Base-by-base conservation (phyloP, 257 asterid species). In the Mentha longifolia region DNA sequence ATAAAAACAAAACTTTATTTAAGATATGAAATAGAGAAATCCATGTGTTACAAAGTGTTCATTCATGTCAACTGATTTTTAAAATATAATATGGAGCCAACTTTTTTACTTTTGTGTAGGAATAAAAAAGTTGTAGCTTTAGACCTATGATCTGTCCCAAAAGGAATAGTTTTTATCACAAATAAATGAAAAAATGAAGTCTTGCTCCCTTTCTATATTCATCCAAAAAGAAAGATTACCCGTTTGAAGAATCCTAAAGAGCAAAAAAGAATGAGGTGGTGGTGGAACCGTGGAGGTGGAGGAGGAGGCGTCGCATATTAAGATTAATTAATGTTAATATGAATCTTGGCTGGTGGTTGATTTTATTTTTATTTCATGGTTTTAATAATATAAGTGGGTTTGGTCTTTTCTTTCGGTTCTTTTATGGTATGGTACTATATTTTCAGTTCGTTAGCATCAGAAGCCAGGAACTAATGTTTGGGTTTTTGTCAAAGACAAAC, bases 401-500 rank as follows among this genome's bases (percentile, higher is more conserved):
- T 15, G 31, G 22, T 70, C 57, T 45, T 45, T 31, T 22, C 56
- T 19, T 61, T 50, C 61, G 61, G 15, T 46, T 57, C 2, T 58
- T 7, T 67, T 41, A 55, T 64, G 37, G 47, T 0, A 42, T 37
- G n/a, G 25, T 43, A 20, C 33, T 19, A 12, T 49, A 25, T 42
- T 69, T 60, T 63, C 52, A 56, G 62, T 63, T 55, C 19, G 31
- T 52, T 50, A 50, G 58, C 71, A 49, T 74, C 67, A 43, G 31
- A 68, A 57, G 46, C 37, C 61, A 65, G 42, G 60, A 61, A 63
- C 28, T 30, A 50, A 59, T 43, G 28, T 66, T 66, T 73, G 73
- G 74, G 65, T 47, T 65, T 50, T 70, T 77, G 63, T 67, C 58
- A 15, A 78, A 74, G 75, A 77, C 69, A 68, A 68, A 71, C 56